Base-by-base conservation (phyloP, 495 filamentous ascomycete species). In the Aspergillus kassunensis region DNA sequence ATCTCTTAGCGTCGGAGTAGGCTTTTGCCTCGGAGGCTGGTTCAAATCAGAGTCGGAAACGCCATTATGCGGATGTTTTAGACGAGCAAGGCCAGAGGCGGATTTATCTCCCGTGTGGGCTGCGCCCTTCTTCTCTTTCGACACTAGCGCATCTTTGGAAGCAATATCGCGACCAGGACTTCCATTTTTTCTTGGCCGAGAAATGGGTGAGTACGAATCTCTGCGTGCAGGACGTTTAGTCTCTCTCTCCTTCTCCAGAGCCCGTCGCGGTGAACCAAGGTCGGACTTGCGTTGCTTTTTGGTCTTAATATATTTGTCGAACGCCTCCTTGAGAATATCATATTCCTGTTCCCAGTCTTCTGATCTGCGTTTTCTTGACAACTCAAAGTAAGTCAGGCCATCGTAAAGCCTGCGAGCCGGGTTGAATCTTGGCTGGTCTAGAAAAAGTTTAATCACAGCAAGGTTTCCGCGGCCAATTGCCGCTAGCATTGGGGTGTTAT, bases 401-500 rank as follows among this genome's bases (percentile, higher is more conserved):
- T 78, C 80, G 60, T 77, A 80, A 10, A 75, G 62, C 1, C 83
- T 81, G 9, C 82, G 79, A 6, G 86, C 88, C 3, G 91, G 89
- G 54, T 96, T 81, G 55, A 96, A 93, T 5, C 80, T 75, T 23
- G 81, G 80, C 52, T 92, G 88, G 49, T 83, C 82, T 2, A 97
- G 75, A 5, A 98, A 77, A 9, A 96, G 78, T 39, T 84, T 76
- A 30, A 98, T 80, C 31, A 96, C 87, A 40, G 84, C 85, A 21
- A 89, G 74, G 62, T 95, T 93, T 10, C 91, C 91, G 48, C 91
- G 83, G 8, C 93, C 93, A 49, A 98, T 96, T 2, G 93, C 90
- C 30, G 90, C 90, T 24, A 96, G 78, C 80, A 98, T 95, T 3
- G 95, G 95, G 0, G 92, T 97, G 54, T 86, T 86, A 55, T 87